These are phyloP conservation scores for Arabidopsis thaliana DNA, from an alignment of 345 rosid species.

Conservation along the genomic window DNA sequence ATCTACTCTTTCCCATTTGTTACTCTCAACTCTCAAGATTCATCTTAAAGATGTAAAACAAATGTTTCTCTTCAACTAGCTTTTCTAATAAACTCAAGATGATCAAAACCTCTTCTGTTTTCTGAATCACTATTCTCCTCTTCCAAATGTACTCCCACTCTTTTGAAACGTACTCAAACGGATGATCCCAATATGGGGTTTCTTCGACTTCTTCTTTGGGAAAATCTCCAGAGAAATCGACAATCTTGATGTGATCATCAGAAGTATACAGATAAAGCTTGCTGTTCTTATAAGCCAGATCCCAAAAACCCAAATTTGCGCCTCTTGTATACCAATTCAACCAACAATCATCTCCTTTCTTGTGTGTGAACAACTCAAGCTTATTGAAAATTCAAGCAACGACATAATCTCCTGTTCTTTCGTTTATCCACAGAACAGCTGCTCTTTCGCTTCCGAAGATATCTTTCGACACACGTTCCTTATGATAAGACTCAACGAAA, in stretches of 20 bases:
- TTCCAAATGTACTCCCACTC: not conserved
- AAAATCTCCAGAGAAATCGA: not conserved
- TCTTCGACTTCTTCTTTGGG: not conserved
- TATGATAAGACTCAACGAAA: not conserved
- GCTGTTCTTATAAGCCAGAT: not conserved
- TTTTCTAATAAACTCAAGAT: not conserved
- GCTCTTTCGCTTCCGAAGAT: not conserved
- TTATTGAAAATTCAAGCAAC: not conserved
- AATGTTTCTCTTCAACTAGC: not conserved
- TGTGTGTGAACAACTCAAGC: not conserved
- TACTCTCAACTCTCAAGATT: not conserved
- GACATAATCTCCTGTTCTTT: not conserved
- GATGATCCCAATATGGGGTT: not conserved
- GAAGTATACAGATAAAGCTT: not conserved
- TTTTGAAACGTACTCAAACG: not conserved
- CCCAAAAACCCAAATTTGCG: not conserved
- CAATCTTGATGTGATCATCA: not conserved
- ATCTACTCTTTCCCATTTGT: not conserved
- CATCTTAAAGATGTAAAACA: conserved; percentile 10
- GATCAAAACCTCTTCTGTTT: too few species aligned
- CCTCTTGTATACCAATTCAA: not conserved
- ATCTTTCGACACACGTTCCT: not conserved
- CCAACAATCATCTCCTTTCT: conserved; percentile 12
- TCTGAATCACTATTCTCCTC: not conserved
- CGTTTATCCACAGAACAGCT: not conserved